These are phyloP conservation scores for Zopfia rhizophila DNA, from an alignment of 2,329 filamentous ascomycete genomes.

Conservation along the genomic window DNA sequence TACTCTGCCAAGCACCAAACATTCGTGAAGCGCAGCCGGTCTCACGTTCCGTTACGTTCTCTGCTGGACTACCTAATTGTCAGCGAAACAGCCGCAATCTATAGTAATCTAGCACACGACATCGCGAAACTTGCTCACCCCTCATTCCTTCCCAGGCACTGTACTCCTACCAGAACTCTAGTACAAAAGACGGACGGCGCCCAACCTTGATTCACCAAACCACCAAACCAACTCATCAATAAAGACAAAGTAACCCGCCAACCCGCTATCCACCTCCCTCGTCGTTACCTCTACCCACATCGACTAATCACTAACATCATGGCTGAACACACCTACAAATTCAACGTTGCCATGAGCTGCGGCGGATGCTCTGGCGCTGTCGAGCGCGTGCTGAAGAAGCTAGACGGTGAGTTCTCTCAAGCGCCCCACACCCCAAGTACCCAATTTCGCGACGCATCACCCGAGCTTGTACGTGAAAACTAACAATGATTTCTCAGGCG, in stretches of 20 bases:
- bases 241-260: constrained; percentile 14
- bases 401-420: constrained; percentile 74
- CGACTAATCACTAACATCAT: constrained; percentile 58
- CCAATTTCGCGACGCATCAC: constrained; percentile 7
- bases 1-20: constrained; percentile 6
- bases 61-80: constrained; percentile 36
- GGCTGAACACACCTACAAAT: constrained; percentile 89
- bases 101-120: constrained; percentile 44
- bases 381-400: constrained; percentile 89
- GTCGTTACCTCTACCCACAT: constrained; percentile 1
- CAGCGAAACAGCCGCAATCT: constrained; percentile 42
- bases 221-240: neutral
- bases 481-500: constrained; percentile 67
- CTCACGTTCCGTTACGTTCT: constrained; percentile 32
- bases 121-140: constrained; percentile 46
- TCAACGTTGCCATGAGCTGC: constrained; percentile 94
- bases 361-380: constrained; percentile 95
- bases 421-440: neutral
- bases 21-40: constrained; percentile 38
- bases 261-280: constrained; percentile 12
- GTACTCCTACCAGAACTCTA: neutral
- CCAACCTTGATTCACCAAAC: constrained; percentile 5
- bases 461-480: constrained; percentile 13
- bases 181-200: constrained; percentile 27
- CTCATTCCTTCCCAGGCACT: constrained; percentile 4